These are phyloP conservation scores for Colletotrichum noveboracense DNA, from an alignment of 2,329 filamentous ascomycete species.

Conservation along the genomic window DNA sequence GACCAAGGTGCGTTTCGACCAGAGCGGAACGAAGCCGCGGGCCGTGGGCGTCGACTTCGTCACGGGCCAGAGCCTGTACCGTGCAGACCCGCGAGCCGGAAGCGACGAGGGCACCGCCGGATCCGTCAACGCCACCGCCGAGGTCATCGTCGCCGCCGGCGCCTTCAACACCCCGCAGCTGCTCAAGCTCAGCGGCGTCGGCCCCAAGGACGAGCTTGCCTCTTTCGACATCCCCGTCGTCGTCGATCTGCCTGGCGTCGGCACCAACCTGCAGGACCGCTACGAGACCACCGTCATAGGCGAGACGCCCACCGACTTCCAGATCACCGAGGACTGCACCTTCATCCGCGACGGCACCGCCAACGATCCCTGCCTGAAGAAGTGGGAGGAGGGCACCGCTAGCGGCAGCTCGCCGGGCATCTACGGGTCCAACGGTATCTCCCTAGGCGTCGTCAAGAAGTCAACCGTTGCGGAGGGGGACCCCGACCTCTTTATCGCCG, in stretches of 20 bases:
- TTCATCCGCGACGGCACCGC: constrained; percentile 27
- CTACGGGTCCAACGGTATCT: constrained; percentile 39
- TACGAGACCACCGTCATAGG: constrained; percentile 29
- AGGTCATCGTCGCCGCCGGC: constrained; percentile 55
- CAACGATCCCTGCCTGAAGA: constrained; percentile 37
- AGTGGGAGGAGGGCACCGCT: constrained; percentile 30
- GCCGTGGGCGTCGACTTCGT: constrained; percentile 50
- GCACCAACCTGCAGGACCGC: constrained; percentile 50
- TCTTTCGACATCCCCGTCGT: constrained; percentile 54
- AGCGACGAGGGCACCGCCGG: constrained; percentile 26
- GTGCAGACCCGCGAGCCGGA: constrained; percentile 44
- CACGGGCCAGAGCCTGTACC: constrained; percentile 44
- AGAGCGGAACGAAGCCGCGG: constrained; percentile 36
- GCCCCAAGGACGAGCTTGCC: constrained; percentile 42
- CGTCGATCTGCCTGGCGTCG: constrained; percentile 65
- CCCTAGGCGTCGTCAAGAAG: constrained; percentile 33
- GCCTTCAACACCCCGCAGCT: constrained; percentile 51
- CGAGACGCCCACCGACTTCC: constrained; percentile 30
- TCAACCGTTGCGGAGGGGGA: constrained; percentile 30
- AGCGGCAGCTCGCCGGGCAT: constrained; percentile 26
- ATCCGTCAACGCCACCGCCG: constrained; percentile 37
- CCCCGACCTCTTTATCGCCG: constrained; percentile 35
- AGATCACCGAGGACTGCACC: constrained; percentile 30
- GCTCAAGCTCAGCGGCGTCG: constrained; percentile 51
- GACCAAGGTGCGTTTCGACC: constrained; percentile 44